These are phyloP conservation scores for Salisapilia sapeloensis DNA, from an alignment of 352 stramenopile genomes.

Conservation along the genomic window DNA sequence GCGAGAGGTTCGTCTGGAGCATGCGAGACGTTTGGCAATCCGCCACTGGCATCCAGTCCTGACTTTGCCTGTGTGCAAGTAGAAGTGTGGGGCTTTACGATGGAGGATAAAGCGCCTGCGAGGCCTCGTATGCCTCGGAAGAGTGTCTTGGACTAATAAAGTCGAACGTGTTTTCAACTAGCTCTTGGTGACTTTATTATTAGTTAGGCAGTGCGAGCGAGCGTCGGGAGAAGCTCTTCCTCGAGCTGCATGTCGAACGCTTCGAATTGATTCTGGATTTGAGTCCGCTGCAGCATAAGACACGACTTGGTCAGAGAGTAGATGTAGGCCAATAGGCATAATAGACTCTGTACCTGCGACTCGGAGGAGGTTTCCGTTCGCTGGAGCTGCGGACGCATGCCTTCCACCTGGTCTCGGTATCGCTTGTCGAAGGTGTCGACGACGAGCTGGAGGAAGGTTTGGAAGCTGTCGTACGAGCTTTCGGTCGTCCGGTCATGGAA, in stretches of 20 bases:
- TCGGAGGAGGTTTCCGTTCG: conserved; percentile 13
- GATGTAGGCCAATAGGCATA: conserved; percentile 1
- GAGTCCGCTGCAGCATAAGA: conserved; percentile 1
- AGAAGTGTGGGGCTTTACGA: conserved; percentile 77
- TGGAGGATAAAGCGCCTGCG: conserved; percentile 21
- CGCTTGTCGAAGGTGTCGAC: conserved; percentile 25
- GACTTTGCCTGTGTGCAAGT: conserved; percentile 71
- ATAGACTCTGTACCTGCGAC: conserved; percentile 7
- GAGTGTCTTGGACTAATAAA: conserved; percentile 53
- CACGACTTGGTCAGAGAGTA: conserved; percentile 2
- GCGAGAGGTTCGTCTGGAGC: conserved; percentile 63
- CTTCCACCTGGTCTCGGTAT: conserved; percentile 19
- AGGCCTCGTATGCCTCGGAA: conserved; percentile 22
- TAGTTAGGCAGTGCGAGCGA: too few relatives aligned
- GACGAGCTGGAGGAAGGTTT: conserved; percentile 36
- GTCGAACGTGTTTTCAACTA: conserved; percentile 1
- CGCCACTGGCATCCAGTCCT: conserved; percentile 53
- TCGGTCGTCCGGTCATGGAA: conserved; percentile 58
- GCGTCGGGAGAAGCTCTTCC: conserved; percentile 10
- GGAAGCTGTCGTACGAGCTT: conserved; percentile 19
- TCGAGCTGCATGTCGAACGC: conserved; percentile 12
- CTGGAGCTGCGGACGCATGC: conserved; percentile 21
- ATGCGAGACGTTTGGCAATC: conserved; percentile 78
- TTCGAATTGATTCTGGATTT: conserved; percentile 6
- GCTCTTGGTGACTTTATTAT: conserved; percentile 17